Evolutionary conservation across 352 stramenopile species (phyloP), one percentile per base, ranked within the genome.

Genomic region (Phytophthora ohioensis): DNA sequence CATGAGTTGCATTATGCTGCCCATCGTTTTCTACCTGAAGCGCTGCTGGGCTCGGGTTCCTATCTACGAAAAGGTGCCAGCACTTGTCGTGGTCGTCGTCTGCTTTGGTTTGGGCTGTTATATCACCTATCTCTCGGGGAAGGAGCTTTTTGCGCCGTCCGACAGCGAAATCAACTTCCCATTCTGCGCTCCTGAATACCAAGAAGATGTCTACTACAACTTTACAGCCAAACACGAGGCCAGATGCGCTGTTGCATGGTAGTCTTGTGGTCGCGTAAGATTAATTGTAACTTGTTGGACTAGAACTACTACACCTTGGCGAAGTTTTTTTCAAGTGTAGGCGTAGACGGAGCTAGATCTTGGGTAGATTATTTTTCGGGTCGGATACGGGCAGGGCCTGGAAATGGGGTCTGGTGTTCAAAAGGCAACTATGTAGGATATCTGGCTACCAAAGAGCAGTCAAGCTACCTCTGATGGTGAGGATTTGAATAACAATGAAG

Each of bases 1-100:
- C 68, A 62, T 81, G 41, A 78, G 69, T 57, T 82, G 57, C 55
- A 85, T 85, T 43, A 61, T 85, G 13, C 43, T 85, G 12, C 78
- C 78, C 21, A 77, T 80, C 21, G 41, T 76, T n/a, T 81, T 77
- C 48, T 74, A 78, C 47, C 48, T 78, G 36, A 73, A 75, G 39
- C 21, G 58, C 21, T 57, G 62, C 43, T 79, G 67, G 65, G 42
- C 39, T 13, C 38, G 30, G 9, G 67, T 81, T 15, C 60, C 70
- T 15, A 73, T 79, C 15, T 79, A 77, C 48, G 74, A 81, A 21
- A 81, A 79, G 56, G 41, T 46, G 41, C 41, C 41, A 10, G 41
- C 41, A 3, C 41, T 57, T 61, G 7, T 69, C 1, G 57, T 74
- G 4, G 49, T 70, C 9, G 42, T 72, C 31, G 58, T 81, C 11